Conservation (phyloP, 2,329 filamentous ascomycete genomes). For the Grosmannia clavigera region DNA sequence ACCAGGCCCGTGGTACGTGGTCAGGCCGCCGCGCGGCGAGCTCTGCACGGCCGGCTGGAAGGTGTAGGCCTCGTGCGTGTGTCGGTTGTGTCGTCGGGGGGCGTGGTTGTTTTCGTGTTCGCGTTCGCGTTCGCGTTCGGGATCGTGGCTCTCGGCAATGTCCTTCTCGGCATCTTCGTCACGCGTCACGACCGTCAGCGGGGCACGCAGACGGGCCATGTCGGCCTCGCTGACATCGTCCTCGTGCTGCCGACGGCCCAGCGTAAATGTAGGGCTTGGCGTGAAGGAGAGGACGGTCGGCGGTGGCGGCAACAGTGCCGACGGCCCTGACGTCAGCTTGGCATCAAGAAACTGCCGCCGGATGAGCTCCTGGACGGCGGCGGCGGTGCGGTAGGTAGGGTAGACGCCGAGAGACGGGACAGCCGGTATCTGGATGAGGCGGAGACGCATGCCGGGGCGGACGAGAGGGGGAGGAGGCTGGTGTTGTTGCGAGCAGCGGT, state of each 20-base stretch:
- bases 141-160: constrained; percentile 2
- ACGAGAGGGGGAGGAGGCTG: background rate
- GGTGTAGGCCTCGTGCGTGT: constrained; percentile 9
- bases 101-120: constrained; percentile 17
- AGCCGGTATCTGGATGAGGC: constrained; percentile 25
- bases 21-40: constrained; percentile 75
- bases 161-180: constrained; percentile 4
- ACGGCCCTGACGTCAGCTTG: constrained; percentile 26
- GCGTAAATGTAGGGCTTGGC: constrained; percentile 74
- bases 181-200: constrained; percentile 22
- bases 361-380: constrained; percentile 24
- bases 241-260: constrained; percentile 63
- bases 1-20: constrained; percentile 90
- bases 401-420: constrained; percentile 14
- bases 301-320: constrained; percentile 32
- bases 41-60: constrained; percentile 49
- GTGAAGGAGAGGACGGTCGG: constrained; percentile 74
- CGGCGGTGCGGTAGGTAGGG: constrained; percentile 25
- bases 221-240: constrained; percentile 33
- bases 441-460: constrained; percentile 18
- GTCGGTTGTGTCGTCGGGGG: background rate
- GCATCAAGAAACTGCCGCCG: constrained; percentile 42
- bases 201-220: constrained; percentile 28
- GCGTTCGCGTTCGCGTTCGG: too few species aligned
- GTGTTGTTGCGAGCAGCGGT: background rate